phyloP scores from a whole-genome alignment of 2,329 filamentous ascomycete species.

The Exophiala dermatitidis region DNA sequence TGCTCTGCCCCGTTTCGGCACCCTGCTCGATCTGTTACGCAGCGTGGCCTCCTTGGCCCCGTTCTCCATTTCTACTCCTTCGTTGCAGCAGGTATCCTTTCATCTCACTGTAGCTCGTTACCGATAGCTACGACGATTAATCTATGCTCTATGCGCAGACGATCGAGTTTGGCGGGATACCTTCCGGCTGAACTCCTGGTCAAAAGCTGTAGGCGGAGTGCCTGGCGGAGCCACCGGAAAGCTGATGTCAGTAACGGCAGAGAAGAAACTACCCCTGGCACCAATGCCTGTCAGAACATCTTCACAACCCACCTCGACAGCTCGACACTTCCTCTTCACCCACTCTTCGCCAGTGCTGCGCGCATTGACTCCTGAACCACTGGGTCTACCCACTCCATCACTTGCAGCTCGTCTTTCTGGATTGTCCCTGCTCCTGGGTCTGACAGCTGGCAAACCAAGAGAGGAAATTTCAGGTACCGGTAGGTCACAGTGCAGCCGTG shows the following conservation, averaged over 20 bases:
- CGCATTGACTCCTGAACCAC: constrained; percentile 7
- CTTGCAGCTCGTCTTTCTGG: constrained; percentile 1
- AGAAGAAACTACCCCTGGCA: background rate
- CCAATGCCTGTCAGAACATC: constrained; percentile 3
- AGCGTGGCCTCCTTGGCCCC: background rate
- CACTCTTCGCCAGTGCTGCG: background rate
- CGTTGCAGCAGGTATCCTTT: background rate
- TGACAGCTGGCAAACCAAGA: constrained; percentile 5
- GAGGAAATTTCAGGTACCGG: background rate
- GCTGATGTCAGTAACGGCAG: background rate
- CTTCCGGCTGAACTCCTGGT: too few species aligned
- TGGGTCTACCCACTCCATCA: constrained; percentile 1
- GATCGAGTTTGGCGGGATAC: too few species aligned
- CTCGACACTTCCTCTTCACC: constrained; percentile 1
- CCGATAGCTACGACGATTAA: too few species aligned
- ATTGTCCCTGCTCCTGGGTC: constrained; percentile 5
- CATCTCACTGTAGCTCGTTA: too few species aligned
- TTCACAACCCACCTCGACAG: constrained; percentile 1
- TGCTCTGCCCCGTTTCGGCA: background rate
- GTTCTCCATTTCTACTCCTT: background rate
- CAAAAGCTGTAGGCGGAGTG: too few species aligned
- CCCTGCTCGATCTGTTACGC: background rate
- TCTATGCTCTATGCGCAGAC: too few species aligned
- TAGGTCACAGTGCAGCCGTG: background rate
- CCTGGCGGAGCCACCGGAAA: background rate